Percentiles rank a stretch among this genome's conserved stretches.
Evolutionary conservation across 164 flowering plant species (phyloP).

Genomic region (Vitis rupestris): DNA sequence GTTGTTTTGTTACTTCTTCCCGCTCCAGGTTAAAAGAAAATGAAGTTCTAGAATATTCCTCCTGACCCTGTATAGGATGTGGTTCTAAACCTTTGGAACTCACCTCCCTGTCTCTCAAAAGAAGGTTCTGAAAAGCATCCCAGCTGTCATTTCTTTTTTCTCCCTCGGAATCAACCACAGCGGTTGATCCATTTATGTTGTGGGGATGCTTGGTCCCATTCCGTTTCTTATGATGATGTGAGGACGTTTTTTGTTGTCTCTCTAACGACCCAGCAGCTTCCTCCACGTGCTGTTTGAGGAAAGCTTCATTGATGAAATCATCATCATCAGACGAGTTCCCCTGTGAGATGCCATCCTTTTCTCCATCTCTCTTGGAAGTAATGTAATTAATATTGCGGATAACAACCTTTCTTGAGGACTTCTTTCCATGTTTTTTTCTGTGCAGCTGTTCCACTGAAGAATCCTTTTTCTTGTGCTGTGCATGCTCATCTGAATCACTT

Average conservation of each 20-base stretch:
- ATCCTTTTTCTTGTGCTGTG: constrained; percentile 24
- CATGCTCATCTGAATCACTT: constrained; percentile 43
- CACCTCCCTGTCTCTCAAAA: constrained; percentile 55
- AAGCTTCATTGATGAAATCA: constrained; percentile 51
- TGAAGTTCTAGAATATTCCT: constrained; percentile 28
- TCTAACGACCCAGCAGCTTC: constrained; percentile 71
- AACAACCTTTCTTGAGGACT: constrained; percentile 73
- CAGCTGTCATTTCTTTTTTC: constrained; percentile 48
- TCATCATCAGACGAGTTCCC: constrained; percentile 55
- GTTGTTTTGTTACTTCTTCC: constrained; percentile 32
- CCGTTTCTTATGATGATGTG: constrained; percentile 43
- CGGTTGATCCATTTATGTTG: constrained; percentile 20
- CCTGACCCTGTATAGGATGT: constrained; percentile 25
- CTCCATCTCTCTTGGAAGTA: constrained; percentile 57
- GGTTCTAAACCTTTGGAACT: constrained; percentile 19
- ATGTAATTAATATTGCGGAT: constrained; percentile 90
- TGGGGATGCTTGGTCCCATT: constrained; percentile 29
- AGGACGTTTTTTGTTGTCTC: constrained; percentile 47
- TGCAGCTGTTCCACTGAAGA: constrained; percentile 31
- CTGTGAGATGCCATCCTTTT: constrained; percentile 35
- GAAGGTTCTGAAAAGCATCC: constrained; percentile 77
- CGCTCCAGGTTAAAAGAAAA: constrained; percentile 25
- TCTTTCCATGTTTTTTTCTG: constrained; percentile 53
- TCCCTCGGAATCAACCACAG: constrained; percentile 27
- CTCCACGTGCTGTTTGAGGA: constrained; percentile 64